Conservation (phyloP, 2,329 filamentous ascomycete species). For the Claviceps arundinis region DNA sequence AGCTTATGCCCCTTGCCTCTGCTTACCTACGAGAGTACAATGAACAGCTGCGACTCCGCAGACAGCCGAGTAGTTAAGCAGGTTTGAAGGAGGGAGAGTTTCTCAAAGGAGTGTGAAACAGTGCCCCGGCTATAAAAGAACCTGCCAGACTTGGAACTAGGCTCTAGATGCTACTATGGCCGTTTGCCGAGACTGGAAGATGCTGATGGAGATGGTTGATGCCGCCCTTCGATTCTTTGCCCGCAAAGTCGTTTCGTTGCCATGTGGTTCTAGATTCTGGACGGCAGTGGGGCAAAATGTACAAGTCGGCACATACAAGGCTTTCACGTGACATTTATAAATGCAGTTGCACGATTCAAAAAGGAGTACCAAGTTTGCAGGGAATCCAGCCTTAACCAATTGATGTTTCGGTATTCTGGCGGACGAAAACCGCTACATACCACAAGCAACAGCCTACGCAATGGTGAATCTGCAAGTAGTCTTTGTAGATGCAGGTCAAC, state of each 20-base stretch:
- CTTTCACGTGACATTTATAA: conserved; percentile 2
- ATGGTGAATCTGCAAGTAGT: neutral
- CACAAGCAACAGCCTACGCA: neutral
- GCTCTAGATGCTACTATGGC: neutral
- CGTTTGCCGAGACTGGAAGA: neutral
- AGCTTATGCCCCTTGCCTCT: neutral
- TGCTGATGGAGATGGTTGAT: neutral
- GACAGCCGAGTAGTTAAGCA: neutral
- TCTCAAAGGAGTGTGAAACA: too few species aligned
- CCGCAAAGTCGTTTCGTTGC: conserved; percentile 1
- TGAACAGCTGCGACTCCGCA: conserved; percentile 2
- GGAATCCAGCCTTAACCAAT: neutral
- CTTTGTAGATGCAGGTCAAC: neutral
- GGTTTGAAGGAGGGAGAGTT: neutral
- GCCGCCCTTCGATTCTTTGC: neutral
- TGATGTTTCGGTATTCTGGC: neutral
- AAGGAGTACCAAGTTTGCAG: neutral
- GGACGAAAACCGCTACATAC: neutral
- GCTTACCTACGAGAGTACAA: neutral
- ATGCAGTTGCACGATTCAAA: neutral
- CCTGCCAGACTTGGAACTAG: neutral
- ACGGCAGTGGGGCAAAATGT: conserved; percentile 2
- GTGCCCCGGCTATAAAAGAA: neutral
- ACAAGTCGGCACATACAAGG: neutral
- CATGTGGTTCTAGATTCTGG: conserved; percentile 1